Evolutionary conservation across 2,329 filamentous ascomycete genomes (phyloP).

Genomic region (Diaporthe australafricana): DNA sequence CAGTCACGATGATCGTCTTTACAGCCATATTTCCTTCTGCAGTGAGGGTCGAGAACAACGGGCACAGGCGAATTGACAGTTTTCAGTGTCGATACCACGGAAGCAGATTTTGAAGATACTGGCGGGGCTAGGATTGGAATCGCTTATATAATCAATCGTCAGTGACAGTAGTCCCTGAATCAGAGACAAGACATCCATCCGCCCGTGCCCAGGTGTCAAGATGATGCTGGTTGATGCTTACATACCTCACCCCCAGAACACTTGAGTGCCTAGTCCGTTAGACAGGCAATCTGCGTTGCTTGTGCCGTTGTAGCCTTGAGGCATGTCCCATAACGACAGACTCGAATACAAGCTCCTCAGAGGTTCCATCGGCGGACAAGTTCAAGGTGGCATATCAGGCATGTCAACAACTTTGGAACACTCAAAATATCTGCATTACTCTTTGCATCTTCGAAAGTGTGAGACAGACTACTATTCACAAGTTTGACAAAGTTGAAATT

Average conservation of each 20-base stretch:
- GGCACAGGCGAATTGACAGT: not conserved
- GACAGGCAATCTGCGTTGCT: no score
- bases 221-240: not conserved
- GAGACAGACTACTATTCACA: no score
- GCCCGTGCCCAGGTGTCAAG: no score
- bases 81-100: slow-evolving; percentile 3
- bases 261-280: no score
- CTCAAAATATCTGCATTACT: no score
- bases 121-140: slow-evolving; percentile 1
- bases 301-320: no score
- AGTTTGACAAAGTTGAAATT: not conserved
- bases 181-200: not conserved
- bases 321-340: no score
- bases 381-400: no score
- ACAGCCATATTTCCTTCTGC: slow-evolving; percentile 52
- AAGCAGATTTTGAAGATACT: slow-evolving; percentile 30
- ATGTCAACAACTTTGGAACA: no score
- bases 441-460: no score
- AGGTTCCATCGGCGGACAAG: no score
- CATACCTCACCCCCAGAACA: not conserved
- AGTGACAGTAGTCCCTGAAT: not conserved
- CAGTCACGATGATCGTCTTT: slow-evolving; percentile 78
- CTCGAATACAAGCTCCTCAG: no score
- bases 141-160: slow-evolving; percentile 24
- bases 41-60: not conserved